Percentiles rank a stretch among this genome's conserved stretches.
Evolutionary conservation across 441 rosid genomes (phyloP).

Genomic region (Adansonia madagascariensis): DNA sequence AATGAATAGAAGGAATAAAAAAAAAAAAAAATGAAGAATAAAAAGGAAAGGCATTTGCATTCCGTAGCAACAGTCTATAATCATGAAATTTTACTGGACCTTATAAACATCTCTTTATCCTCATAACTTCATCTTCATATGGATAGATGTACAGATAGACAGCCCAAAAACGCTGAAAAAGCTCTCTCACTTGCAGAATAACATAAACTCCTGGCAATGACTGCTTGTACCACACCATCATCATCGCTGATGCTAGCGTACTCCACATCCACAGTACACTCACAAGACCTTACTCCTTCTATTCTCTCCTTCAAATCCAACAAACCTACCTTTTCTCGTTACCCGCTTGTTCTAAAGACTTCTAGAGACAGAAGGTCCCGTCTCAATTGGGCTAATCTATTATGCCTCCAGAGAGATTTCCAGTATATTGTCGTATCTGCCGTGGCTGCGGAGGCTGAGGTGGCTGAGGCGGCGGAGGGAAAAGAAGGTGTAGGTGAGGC

Average conservation of each 20-base stretch:
- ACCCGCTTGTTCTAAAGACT: constrained; percentile 45
- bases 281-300: constrained; percentile 56
- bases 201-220: constrained; percentile 37
- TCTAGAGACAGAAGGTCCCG: constrained; percentile 38
- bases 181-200: not conserved
- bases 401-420: not conserved
- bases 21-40: not conserved
- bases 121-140: not conserved
- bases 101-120: not conserved
- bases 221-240: constrained; percentile 45
- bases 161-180: not conserved
- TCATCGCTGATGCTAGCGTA: constrained; percentile 58
- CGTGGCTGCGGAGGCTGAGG: constrained; percentile 55
- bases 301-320: constrained; percentile 59
- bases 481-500: constrained; percentile 40
- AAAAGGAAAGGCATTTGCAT: not conserved
- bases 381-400: constrained; percentile 6
- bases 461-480: constrained; percentile 50
- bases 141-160: constrained; percentile 3
- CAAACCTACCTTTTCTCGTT: constrained; percentile 36
- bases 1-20: not conserved
- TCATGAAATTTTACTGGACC: constrained; percentile 16
- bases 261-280: constrained; percentile 48
- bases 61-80: not conserved
- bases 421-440: constrained; percentile 43